phyloP scores from a whole-genome alignment of 2,329 filamentous ascomycete genomes.

The Phaeophleospora eucalypticola region DNA sequence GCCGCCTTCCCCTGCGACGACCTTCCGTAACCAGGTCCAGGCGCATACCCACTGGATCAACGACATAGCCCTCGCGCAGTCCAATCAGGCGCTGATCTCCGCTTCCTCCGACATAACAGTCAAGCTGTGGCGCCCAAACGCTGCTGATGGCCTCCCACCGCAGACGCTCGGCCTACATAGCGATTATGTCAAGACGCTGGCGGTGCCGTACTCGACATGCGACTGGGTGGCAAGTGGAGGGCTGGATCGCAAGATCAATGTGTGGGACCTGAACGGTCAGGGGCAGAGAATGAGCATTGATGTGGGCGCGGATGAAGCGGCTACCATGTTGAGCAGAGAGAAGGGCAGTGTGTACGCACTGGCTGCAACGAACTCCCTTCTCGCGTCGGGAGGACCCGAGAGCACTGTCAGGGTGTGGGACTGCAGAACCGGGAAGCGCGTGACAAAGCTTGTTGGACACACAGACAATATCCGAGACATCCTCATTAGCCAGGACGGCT shows the following conservation, averaged over 20 bases:
- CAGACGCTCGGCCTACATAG: slow-evolving; percentile 85
- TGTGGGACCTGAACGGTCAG: slow-evolving; percentile 88
- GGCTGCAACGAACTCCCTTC: slow-evolving; percentile 70
- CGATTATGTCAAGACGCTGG: slow-evolving; percentile 94
- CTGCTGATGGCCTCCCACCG: slow-evolving; percentile 60
- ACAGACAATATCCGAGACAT: slow-evolving; percentile 92
- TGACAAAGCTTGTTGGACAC: slow-evolving; percentile 95
- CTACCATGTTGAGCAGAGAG: slow-evolving; percentile 62
- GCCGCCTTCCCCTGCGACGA: slow-evolving; percentile 41
- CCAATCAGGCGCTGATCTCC: slow-evolving; percentile 75
- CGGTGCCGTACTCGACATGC: slow-evolving; percentile 65
- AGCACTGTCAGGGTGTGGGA: slow-evolving; percentile 92
- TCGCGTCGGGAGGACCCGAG: slow-evolving; percentile 91
- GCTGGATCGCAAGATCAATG: slow-evolving; percentile 81
- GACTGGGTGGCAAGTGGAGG: slow-evolving; percentile 94
- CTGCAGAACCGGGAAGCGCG: slow-evolving; percentile 76
- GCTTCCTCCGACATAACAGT: slow-evolving; percentile 92
- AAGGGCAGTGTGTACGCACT: slow-evolving; percentile 96
- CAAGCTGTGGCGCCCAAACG: slow-evolving; percentile 80
- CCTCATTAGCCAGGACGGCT: slow-evolving; percentile 79
- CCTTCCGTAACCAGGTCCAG: slow-evolving; percentile 61
- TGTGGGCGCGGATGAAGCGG: slow-evolving; percentile 73
- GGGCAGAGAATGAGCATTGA: slow-evolving; percentile 86
- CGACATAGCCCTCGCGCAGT: slow-evolving; percentile 76
- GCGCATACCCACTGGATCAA: slow-evolving; percentile 97